A percentile compares a stretch with the other conserved stretches of the same genome.
Conservation (phyloP, 306 rosid species). For the Amphicarpaea edgeworthii region DNA sequence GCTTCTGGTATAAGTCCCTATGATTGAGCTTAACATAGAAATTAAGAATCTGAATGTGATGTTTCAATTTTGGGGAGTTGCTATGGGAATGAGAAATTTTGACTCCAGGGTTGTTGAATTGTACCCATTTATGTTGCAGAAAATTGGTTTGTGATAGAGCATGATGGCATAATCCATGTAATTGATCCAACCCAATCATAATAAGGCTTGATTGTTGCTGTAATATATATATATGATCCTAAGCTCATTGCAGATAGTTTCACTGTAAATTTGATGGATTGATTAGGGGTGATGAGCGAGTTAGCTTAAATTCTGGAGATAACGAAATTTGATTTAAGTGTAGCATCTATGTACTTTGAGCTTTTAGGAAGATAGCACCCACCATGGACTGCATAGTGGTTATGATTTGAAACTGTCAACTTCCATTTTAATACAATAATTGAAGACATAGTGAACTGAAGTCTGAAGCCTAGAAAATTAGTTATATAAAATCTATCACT, state of each 20-base stretch:
- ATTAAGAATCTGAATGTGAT: not conserved
- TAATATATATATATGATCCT: not conserved
- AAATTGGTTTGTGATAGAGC: not conserved
- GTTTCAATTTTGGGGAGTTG: not conserved
- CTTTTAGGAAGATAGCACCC: too few relatives aligned
- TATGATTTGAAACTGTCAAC: not conserved
- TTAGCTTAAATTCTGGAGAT: conserved; percentile 1
- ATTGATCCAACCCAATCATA: not conserved
- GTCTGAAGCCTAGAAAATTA: not conserved
- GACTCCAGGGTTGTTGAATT: not conserved
- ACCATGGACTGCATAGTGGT: not conserved
- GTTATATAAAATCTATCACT: too few relatives aligned
- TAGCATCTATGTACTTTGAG: not conserved
- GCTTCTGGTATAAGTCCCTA: conserved; percentile 7
- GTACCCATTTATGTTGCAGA: not conserved
- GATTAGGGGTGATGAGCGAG: not conserved
- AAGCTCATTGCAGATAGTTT: not conserved
- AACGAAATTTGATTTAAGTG: not conserved
- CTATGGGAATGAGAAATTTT: not conserved
- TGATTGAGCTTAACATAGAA: not conserved
- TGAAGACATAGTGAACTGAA: not conserved
- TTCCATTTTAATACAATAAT: conserved; percentile 1
- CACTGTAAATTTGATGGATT: conserved; percentile 6
- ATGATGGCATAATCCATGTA: not conserved
- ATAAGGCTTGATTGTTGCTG: not conserved